Conservation (phyloP, 2,329 filamentous ascomycete species). For the Ophiocordyceps camponoti-floridani region DNA sequence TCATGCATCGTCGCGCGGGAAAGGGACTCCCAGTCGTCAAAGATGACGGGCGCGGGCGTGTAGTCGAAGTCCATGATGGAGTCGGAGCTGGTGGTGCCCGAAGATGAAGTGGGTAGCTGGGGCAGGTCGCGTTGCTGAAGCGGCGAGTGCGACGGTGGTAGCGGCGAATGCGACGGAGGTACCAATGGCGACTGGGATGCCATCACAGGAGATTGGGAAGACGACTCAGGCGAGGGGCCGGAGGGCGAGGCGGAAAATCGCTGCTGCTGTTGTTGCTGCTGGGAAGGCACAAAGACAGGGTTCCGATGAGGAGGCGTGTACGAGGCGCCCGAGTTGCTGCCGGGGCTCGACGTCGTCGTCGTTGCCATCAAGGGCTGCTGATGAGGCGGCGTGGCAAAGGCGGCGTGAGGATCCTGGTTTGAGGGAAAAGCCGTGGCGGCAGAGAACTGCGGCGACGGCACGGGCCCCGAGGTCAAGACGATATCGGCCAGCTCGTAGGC, state of each 20-base stretch:
- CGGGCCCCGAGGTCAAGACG: constrained; percentile 17
- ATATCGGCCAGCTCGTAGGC: constrained; percentile 39
- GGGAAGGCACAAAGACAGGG: constrained; percentile 15
- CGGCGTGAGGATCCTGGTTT: constrained; percentile 12
- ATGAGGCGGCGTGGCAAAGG: constrained; percentile 14
- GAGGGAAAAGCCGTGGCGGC: constrained; percentile 7
- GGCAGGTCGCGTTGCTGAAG: constrained; percentile 19
- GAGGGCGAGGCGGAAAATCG: constrained; percentile 3
- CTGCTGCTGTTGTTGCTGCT: constrained; percentile 3
- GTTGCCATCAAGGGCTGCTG: constrained; percentile 7
- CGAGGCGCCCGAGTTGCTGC: constrained; percentile 6
- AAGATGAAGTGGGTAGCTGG: constrained; percentile 9
- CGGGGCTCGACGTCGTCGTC: constrained; percentile 5
- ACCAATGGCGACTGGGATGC: constrained; percentile 12
- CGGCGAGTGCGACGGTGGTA: constrained; percentile 10
- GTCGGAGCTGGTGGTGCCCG: constrained; percentile 7
- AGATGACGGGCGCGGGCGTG: constrained; percentile 17
- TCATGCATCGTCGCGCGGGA: constrained; percentile 13
- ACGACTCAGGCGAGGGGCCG: constrained; percentile 15
- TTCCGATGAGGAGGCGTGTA: constrained; percentile 13
- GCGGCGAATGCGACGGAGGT: constrained; percentile 12
- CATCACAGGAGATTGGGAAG: constrained; percentile 12
- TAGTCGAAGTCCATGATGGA: constrained; percentile 26
- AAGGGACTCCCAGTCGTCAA: constrained; percentile 24
- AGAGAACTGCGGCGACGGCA: constrained; percentile 13